These are phyloP conservation scores for Rhodocollybia butyracea DNA, from an alignment of 768 basidiomycete genomes.

Conservation along the genomic window DNA sequence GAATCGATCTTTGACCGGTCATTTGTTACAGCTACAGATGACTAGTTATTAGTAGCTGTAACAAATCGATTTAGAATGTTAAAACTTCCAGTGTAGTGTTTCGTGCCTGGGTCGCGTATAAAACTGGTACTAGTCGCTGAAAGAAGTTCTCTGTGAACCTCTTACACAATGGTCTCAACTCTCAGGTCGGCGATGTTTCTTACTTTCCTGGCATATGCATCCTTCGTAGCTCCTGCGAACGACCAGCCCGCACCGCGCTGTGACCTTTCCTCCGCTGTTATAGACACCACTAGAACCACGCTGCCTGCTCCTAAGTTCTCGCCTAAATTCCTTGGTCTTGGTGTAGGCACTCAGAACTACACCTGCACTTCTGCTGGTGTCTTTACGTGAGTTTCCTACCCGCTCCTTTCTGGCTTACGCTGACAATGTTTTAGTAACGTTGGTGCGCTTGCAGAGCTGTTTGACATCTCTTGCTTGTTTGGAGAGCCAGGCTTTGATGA, in stretches of 20 bases:
- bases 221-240: neutral
- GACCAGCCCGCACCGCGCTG: neutral
- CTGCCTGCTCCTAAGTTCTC: constrained; percentile 32
- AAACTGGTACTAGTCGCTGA: neutral
- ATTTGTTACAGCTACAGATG: no score
- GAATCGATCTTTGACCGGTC: no score
- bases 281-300: constrained; percentile 19
- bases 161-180: neutral
- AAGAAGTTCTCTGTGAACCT: no score
- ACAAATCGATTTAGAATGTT: no score
- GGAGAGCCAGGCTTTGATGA: constrained; percentile 23
- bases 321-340: constrained; percentile 40
- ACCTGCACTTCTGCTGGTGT: constrained; percentile 42
- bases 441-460: constrained; percentile 50
- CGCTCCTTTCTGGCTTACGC: neutral
- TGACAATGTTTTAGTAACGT: constrained; percentile 28
- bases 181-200: neutral
- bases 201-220: neutral
- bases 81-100: no score
- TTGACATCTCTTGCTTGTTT: constrained; percentile 51
- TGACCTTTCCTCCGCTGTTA: constrained; percentile 19
- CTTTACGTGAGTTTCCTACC: constrained; percentile 36
- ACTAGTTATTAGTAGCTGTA: no score
- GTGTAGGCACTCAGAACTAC: constrained; percentile 52
- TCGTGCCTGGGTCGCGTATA: no score